Evolutionary conservation across 139 green algal species (phyloP), one percentile per base, ranked within the genome.

Genomic region (Haematococcus lacustris): DNA sequence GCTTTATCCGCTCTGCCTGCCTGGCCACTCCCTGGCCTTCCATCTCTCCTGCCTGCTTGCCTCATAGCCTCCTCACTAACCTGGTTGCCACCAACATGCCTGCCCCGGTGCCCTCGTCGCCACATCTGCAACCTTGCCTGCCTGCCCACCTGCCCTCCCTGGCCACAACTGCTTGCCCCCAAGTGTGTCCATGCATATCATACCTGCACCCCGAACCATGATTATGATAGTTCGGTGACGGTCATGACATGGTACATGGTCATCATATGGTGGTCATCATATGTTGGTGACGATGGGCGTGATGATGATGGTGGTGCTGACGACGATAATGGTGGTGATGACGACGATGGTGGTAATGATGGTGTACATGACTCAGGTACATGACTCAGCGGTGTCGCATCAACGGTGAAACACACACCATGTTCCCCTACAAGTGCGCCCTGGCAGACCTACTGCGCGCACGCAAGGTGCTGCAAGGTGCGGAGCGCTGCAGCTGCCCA

Each of bases 321-420:
- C 43, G 9, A 17, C 17, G 43, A 53, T 17, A 53, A 9, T 17
- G 9, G 43, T 53, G 9, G 9, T 9, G 43, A 9, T 53, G 43
- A 9, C 17, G 43, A 53, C 17, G 43, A 53, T 17, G 43, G 17
- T 17, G 43, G 9, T 9, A 53, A 53, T 25, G n/a, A 13, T 64
- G 25, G 17, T 30, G n/a, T 64, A 25, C 9, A 13, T 33, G 23
- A 37, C 38, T 5, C 67, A 72, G 67, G 67, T 81, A 81, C 70
- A 70, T 74, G 57, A 81, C 76, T 2, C 70, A 76, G 34, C 26
- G 57, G 1, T 81, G 76, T 57, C 71, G 76, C 37, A 81, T 81
- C 70, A 77, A 76, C 51, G 28, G 70, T 5, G 76, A 81, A 53
- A 35, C 1, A 0, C 32, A 60, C 33, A 68, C 53, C 34, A 43